phyloP scores from a whole-genome alignment of 352 stramenopile genomes.

The Elongisporangium prolatum region DNA sequence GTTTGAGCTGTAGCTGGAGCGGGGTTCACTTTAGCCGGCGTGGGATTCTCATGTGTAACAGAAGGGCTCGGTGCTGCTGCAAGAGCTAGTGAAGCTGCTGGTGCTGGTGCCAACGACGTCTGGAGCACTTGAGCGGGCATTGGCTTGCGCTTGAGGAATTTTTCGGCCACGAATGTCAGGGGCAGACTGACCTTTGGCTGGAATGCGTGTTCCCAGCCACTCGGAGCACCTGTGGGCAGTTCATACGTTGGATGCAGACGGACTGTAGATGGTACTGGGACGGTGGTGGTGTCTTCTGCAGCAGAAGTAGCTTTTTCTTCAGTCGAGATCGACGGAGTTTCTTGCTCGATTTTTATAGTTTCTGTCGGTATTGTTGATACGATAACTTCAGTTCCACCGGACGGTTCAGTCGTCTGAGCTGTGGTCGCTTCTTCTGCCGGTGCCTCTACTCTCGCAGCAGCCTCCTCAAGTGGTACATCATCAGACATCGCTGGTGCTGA shows the following conservation, averaged over 20 bases:
- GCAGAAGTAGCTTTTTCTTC: background rate
- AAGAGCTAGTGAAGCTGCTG: background rate
- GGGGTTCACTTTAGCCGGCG: background rate
- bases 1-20: background rate
- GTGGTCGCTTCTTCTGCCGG: background rate
- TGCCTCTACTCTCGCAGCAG: too few species aligned
- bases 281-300: background rate
- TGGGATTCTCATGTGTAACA: background rate
- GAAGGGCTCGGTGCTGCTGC: background rate
- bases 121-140: background rate
- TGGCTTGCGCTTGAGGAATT: constrained; percentile 45
- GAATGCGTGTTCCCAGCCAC: constrained; percentile 39
- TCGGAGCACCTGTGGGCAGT: constrained; percentile 25
- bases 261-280: background rate
- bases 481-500: background rate
- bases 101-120: background rate
- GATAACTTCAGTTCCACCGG: background rate
- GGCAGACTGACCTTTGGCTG: constrained; percentile 33
- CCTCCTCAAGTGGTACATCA: background rate
- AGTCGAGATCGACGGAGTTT: background rate
- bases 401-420: background rate
- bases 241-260: constrained; percentile 46
- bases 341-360: background rate
- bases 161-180: constrained; percentile 50
- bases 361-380: background rate